Evolutionary conservation across 768 basidiomycete genomes (phyloP).

Genomic region (Tylopilus intermedius): DNA sequence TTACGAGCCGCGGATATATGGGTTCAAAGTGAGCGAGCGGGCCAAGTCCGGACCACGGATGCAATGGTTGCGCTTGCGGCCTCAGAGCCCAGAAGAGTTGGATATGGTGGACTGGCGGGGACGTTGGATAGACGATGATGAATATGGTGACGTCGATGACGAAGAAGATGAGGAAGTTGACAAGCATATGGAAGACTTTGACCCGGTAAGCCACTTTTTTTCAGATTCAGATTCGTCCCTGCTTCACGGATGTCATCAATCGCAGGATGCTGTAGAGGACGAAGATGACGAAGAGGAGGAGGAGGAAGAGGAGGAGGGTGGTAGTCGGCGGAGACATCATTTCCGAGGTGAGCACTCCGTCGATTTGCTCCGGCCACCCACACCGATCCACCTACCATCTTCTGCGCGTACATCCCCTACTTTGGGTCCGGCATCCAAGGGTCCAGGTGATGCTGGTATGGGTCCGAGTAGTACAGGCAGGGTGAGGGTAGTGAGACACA

Average conservation of each 20-base stretch:
- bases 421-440: slow-evolving; percentile 44
- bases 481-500: slow-evolving; percentile 44
- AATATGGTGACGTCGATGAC: slow-evolving; percentile 63
- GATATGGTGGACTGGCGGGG: slow-evolving; percentile 90
- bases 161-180: slow-evolving; percentile 50
- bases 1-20: slow-evolving; percentile 91
- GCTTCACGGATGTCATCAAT: slow-evolving; percentile 9
- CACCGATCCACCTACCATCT: slow-evolving; percentile 38
- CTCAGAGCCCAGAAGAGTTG: slow-evolving; percentile 72
- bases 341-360: slow-evolving; percentile 34
- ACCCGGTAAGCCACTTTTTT: slow-evolving; percentile 50
- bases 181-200: slow-evolving; percentile 82
- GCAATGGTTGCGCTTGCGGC: slow-evolving; percentile 91
- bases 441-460: slow-evolving; percentile 32
- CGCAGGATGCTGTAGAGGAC: slow-evolving; percentile 50
- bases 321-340: slow-evolving; percentile 24
- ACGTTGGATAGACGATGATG: slow-evolving; percentile 76
- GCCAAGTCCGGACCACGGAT: slow-evolving; percentile 94
- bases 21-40: slow-evolving; percentile 94
- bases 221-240: neutral
- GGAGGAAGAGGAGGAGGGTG: slow-evolving; percentile 34
- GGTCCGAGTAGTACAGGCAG: slow-evolving; percentile 33
- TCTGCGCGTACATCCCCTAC: slow-evolving; percentile 51
- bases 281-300: slow-evolving; percentile 59
- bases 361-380: slow-evolving; percentile 35